Percentiles rank a stretch among this genome's conserved stretches.
Conservation (phyloP, 2,329 filamentous ascomycete species). For the Pseudogymnoascus sp. region DNA sequence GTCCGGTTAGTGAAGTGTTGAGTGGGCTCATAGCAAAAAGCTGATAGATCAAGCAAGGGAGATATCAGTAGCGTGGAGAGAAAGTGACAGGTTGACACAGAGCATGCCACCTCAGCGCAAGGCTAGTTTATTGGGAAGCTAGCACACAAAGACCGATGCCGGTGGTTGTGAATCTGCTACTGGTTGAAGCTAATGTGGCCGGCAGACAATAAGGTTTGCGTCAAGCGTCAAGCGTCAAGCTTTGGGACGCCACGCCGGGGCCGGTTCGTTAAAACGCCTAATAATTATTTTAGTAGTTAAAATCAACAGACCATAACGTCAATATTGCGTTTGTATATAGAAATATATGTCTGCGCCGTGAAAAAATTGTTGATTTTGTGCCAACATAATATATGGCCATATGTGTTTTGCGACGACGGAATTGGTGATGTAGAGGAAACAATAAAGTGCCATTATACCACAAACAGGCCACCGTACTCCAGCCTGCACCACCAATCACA, state of each 20-base stretch:
- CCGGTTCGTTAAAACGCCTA: neutral
- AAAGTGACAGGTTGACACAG: conserved; percentile 8
- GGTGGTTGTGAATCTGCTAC: conserved; percentile 12
- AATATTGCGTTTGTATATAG: conserved; percentile 1
- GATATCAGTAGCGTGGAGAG: neutral
- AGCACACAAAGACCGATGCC: conserved; percentile 5
- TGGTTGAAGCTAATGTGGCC: conserved; percentile 1
- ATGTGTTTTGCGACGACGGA: neutral
- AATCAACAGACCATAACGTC: conserved; percentile 1
- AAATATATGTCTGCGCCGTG: neutral
- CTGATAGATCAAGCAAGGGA: neutral
- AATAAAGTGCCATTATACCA: neutral
- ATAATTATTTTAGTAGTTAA: neutral
- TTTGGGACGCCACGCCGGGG: neutral
- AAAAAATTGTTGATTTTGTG: neutral
- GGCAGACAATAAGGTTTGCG: conserved; percentile 3
- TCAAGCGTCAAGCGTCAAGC: neutral
- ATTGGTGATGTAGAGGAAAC: neutral
- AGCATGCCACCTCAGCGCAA: conserved; percentile 11
- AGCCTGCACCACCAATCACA: neutral
- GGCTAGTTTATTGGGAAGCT: conserved; percentile 4
- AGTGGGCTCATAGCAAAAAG: conserved; percentile 10
- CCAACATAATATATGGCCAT: neutral
- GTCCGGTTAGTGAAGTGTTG: conserved; percentile 14
- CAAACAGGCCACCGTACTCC: neutral